Evolutionary conservation across 2,329 filamentous ascomycete genomes (phyloP), one percentile per base, ranked within the genome.

Genomic region (Elsinoe batatas): DNA sequence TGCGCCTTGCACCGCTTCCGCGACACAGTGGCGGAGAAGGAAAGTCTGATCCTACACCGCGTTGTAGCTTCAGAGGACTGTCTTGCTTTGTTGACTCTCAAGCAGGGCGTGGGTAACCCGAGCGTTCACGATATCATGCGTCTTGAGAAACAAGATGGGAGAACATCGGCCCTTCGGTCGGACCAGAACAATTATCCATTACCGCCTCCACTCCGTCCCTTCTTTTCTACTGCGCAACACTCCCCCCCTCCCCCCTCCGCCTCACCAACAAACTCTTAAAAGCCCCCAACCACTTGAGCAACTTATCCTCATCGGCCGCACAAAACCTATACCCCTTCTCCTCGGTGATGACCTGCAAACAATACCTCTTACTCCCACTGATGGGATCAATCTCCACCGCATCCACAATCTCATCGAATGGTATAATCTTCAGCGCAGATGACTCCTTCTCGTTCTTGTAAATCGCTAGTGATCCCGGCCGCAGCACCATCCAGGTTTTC

Each of bases 371-470:
- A 62, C 83, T 93, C 65, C 80, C 85, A 64, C 87, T 91, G 60
- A 95, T 74, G 0, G 91, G 85, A 62, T 97, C 89, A 55, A 95
- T 88, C 65, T 97, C 93, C 18, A 96, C 91, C 1, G 88, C 91
- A 63, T 94, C 88, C 64, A 97, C 85, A 54, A 98, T 84, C 55
- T 78, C 82, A 7, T 81, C 76, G 63, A 97, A 81, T 3, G 87
- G 82, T 33, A 96, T 75, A 63, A 98, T 87, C 63, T 90, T 84
- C 59, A 87, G 78, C 0, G 91, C 88, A 11, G 87, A 85, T 69
- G 97, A 97, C 72, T 98, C 93, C 60, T 81, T 75, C 56, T 94
- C 88, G 66, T 94, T 86, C 70, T 96, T 96, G 77, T 98, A 98
- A 22, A 97, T 79, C 13, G 89, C 87, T 32, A 98, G 75, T 60